Base-by-base conservation (phyloP, 1,284 basidiomycete species). In the Amylostereum areolatum region DNA sequence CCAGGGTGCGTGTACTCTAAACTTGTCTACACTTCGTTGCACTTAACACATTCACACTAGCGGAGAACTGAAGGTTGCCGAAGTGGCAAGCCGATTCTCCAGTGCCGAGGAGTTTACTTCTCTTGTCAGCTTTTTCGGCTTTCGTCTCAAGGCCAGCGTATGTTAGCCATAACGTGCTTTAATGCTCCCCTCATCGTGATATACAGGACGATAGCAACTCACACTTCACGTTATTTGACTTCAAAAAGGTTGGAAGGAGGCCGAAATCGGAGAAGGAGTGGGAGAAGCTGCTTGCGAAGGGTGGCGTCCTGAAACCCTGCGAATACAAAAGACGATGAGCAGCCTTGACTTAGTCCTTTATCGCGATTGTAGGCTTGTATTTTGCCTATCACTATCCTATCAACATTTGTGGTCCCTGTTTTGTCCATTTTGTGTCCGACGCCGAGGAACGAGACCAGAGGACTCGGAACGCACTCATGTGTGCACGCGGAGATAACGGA, bases 291-390 rank as follows among this genome's bases (percentile, higher is more conserved):
- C 59, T 83, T 49, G 66, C 71, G 24, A 76, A 77, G 57, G 85
- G 88, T 12, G 66, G 73, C 55, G 65, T 85, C 36, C 73, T 99
- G 52, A 92, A 94, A 65, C 88, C 94, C 31, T 99, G 97, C 68
- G 89, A 98, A 66, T 99, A 99, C 68, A 99, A 99, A 70, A 81
- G 92, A 61, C 80, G 96, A 62, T 98, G 68, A 77, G 50, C 8
- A 44, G 43, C 27, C 29, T 18, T 18, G 18, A 18, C 18, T 18
- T 18, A 18, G 18, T 18, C 18, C 18, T 18, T 18, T 18, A 18
- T 18, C 18, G 18, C 18, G 18, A 18, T 18, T 18, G 18, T 18
- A 18, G 18, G 18, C 1, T 18, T 18, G 18, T 18, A 18, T 18
- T 18, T 18, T 18, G 18, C 18, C 18, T 18, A 18, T 18, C 18